phyloP scores from a whole-genome alignment of 169 alveolate species.

The Blepharisma undulans region DNA sequence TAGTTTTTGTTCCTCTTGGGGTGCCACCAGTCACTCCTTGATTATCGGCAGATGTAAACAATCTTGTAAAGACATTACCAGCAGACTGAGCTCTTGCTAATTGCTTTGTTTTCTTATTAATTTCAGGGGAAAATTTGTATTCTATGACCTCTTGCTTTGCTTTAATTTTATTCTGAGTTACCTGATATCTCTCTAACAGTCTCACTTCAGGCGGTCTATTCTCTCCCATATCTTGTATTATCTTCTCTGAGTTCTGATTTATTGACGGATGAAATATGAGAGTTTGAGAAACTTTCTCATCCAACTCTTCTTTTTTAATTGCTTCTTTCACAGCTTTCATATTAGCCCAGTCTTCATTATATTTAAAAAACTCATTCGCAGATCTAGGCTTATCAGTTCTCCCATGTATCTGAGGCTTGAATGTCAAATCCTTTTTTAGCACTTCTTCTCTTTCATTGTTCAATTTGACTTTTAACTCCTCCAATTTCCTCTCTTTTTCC shows the following conservation, averaged over 20 bases:
- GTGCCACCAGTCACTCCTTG: neutral
- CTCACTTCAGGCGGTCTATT: neutral
- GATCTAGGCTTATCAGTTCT: neutral
- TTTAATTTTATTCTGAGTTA: neutral
- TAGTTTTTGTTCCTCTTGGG: neutral
- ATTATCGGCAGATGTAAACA: neutral
- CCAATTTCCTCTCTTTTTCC: neutral
- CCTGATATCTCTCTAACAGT: neutral
- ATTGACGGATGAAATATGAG: neutral
- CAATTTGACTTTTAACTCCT: neutral
- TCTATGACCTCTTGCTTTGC: neutral
- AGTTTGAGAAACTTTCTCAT: neutral
- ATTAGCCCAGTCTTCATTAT: neutral
- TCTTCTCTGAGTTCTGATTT: neutral
- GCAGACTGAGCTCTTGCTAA: neutral
- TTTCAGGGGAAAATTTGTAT: neutral
- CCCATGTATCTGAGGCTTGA: neutral
- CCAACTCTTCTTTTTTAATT: neutral
- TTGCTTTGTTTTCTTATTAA: neutral
- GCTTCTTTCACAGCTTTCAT: neutral
- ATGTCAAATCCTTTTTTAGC: neutral
- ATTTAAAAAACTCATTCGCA: neutral
- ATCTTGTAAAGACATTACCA: slow-evolving; percentile 2
- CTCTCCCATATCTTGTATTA: neutral
- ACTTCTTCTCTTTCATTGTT: neutral